Conservation (phyloP, 2,329 filamentous ascomycete genomes). For the Trichoderma atrobrunneum region DNA sequence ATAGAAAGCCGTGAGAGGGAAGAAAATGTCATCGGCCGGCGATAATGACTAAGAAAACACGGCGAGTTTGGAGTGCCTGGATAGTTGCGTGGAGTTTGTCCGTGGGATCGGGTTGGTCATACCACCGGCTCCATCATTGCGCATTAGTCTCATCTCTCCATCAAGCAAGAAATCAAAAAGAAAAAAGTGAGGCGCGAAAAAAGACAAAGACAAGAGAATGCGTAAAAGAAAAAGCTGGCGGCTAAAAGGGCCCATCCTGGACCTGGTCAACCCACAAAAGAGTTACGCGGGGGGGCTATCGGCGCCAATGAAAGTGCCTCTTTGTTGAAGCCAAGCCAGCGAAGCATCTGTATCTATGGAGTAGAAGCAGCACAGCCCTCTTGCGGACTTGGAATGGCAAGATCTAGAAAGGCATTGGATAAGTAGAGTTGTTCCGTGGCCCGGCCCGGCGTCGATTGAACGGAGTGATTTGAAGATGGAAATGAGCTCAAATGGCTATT, state of each 20-base stretch:
- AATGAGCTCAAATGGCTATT: neutral
- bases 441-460: neutral
- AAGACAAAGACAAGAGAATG: neutral
- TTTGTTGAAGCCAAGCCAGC: neutral
- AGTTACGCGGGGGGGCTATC: neutral
- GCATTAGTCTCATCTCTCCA: neutral
- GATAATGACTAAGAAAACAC: neutral
- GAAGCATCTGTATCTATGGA: neutral
- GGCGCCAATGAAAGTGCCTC: neutral
- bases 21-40: neutral
- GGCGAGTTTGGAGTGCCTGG: neutral
- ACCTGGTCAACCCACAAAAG: neutral
- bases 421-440: neutral
- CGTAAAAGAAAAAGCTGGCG: neutral
- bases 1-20: neutral
- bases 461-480: neutral
- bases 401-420: neutral
- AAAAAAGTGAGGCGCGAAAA: neutral
- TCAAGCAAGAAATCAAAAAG: neutral
- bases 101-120: neutral
- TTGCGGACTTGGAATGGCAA: neutral
- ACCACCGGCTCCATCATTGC: neutral
- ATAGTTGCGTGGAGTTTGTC: neutral
- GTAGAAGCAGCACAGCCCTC: neutral
- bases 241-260: neutral